Evolutionary conservation across 805 yeast genomes (phyloP), one percentile per base, ranked within the genome.

Genomic region (Metschnikowia kofuensis): DNA sequence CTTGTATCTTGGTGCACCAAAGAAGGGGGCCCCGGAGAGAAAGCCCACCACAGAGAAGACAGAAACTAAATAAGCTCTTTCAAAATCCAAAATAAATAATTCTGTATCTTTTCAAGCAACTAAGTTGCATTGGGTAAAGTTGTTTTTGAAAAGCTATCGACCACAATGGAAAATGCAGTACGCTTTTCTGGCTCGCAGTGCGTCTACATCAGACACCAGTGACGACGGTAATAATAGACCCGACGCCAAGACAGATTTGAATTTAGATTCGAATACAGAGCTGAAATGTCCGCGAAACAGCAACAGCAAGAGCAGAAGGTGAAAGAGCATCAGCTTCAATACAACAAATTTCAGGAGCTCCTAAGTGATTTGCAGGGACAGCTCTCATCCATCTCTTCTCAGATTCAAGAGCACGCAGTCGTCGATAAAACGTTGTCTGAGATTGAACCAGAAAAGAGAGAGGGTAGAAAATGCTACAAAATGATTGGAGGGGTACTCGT

Each of bases 401-500:
- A 69, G 55, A 53, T 70, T 12, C 70, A 67, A 53, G 78, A 74
- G 51, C 75, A 73, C 53, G 31, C 55, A 32, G 64, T 72, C 14
- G 78, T 74, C n/a, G 74, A 70, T 57, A 64, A 67, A 51, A 72
- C 77, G 11, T 61, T 74, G 50, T 55, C 61, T 12, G 64, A 63
- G 27, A 68, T 73, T 14, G 63, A 65, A 6, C 69, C 72, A 6
- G 65, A 60, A 27, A 53, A 65, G 32, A 63, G 76, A 49, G 47
- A 57, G 2, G 82, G 77, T 40, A 80, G 99, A 52, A 83, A 84
- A 62, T 89, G 97, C 61, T 90, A 83, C 69, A 82, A 96, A 60
- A 89, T 94, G 97, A 79, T 92, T 31, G 97, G 97, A 27, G 95
- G 96, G 9, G 96, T 91, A 4, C 75, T 92, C 31, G 87, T 91